These are phyloP conservation scores for Leishmania braziliensis DNA, from an alignment of 208 protist species.

Conservation along the genomic window DNA sequence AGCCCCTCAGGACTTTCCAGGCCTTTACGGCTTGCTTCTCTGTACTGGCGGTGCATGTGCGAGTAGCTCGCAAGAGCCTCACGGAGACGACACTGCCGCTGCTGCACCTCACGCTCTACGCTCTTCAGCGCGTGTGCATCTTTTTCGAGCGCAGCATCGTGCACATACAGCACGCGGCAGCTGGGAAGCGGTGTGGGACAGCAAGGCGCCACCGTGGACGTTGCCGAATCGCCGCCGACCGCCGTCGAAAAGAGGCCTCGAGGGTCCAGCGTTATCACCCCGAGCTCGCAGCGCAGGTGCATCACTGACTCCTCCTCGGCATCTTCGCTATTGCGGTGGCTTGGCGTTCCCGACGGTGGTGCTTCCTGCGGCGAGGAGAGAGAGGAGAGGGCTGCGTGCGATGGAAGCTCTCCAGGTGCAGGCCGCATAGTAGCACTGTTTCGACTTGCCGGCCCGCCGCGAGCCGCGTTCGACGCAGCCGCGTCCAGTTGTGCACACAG, in stretches of 20 bases:
- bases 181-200: conserved; percentile 7
- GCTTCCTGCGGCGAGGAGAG: not conserved
- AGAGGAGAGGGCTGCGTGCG: not conserved
- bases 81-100: conserved; percentile 18
- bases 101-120: conserved; percentile 23
- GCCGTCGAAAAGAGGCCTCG: not conserved
- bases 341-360: not conserved
- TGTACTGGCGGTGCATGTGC: conserved; percentile 17
- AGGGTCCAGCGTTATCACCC: conserved; percentile 8
- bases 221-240: not conserved
- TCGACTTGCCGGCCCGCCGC: conserved; percentile 1
- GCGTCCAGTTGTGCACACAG: conserved; percentile 12
- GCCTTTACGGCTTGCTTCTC: conserved; percentile 6
- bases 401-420: not conserved
- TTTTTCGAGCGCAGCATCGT: conserved; percentile 17
- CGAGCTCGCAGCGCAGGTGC: conserved; percentile 9
- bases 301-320: conserved; percentile 7
- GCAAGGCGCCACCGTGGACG: not conserved
- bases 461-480: not conserved
- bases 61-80: conserved; percentile 22
- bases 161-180: conserved; percentile 26
- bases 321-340: not conserved
- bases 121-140: conserved; percentile 12
- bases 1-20: not conserved
- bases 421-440: not conserved